These are phyloP conservation scores for Solanum tarapatanum DNA, from an alignment of 257 asterid genomes.

Conservation along the genomic window DNA sequence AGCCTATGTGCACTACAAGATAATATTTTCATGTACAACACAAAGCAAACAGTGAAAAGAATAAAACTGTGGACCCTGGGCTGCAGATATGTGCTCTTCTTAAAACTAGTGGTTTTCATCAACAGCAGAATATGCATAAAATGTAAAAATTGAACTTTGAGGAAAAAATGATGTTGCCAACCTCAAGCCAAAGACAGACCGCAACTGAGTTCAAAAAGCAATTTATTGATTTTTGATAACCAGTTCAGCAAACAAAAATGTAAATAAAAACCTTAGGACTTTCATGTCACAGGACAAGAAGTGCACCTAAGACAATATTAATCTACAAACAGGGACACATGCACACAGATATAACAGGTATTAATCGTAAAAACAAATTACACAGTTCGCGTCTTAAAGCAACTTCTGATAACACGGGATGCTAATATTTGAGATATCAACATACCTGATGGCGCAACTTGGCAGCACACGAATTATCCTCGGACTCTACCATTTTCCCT, in stretches of 20 bases:
- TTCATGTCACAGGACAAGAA: not conserved
- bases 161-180: not conserved
- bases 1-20: not conserved
- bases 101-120: not conserved
- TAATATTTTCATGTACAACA: not conserved
- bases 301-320: not conserved
- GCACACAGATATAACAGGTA: not conserved
- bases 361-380: not conserved
- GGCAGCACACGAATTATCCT: conserved; percentile 30
- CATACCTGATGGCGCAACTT: conserved; percentile 77
- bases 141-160: not conserved
- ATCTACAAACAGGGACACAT: not conserved
- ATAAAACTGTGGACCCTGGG: not conserved
- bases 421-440: conserved; percentile 5
- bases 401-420: not conserved
- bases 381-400: not conserved
- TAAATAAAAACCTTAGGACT: not conserved
- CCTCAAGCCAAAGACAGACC: not conserved
- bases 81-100: not conserved
- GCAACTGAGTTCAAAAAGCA: not conserved
- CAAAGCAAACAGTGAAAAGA: not conserved
- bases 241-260: not conserved
- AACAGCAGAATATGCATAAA: not conserved
- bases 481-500: conserved; percentile 28
- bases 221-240: not conserved